Evolutionary conservation across 1,284 basidiomycete genomes (phyloP).

Genomic region (Rhodofomes roseus): DNA sequence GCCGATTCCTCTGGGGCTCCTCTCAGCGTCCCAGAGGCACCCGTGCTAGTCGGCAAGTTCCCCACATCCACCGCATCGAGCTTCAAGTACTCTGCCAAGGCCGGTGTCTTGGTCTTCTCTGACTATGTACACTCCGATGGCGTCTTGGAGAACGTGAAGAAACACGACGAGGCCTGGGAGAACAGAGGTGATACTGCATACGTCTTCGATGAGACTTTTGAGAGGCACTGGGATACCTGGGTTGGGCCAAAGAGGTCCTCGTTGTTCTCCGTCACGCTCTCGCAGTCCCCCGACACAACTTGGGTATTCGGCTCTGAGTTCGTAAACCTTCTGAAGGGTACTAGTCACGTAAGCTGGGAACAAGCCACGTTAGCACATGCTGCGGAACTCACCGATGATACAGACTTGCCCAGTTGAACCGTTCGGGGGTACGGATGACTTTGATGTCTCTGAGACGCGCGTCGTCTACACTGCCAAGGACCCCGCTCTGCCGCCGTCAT

Average conservation of each 20-base stretch:
- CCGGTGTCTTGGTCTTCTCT: constrained; percentile 67
- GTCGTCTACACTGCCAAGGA: constrained; percentile 87
- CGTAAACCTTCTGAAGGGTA: constrained; percentile 58
- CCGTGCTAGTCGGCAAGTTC: constrained; percentile 41
- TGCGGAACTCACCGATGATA: background rate
- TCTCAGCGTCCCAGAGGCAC: constrained; percentile 31
- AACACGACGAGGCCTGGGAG: constrained; percentile 69
- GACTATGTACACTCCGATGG: constrained; percentile 76
- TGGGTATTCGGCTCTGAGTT: constrained; percentile 55
- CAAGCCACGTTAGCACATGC: constrained; percentile 7
- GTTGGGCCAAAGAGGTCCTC: constrained; percentile 65
- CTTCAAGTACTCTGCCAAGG: constrained; percentile 58
- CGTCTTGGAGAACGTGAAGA: constrained; percentile 59
- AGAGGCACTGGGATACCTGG: constrained; percentile 92
- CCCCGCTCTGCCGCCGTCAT: constrained; percentile 64
- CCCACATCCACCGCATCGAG: constrained; percentile 64
- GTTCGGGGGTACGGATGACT: constrained; percentile 76
- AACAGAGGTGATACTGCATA: constrained; percentile 69
- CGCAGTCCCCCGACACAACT: constrained; percentile 40
- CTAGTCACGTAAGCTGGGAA: constrained; percentile 52
- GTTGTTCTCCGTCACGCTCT: constrained; percentile 63
- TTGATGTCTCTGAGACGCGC: constrained; percentile 62
- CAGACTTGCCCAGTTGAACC: constrained; percentile 79
- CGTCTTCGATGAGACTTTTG: constrained; percentile 77
- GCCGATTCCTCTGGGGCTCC: constrained; percentile 17